These are phyloP conservation scores for Catharanthus roseus DNA, from an alignment of 257 asterid species.

Conservation along the genomic window DNA sequence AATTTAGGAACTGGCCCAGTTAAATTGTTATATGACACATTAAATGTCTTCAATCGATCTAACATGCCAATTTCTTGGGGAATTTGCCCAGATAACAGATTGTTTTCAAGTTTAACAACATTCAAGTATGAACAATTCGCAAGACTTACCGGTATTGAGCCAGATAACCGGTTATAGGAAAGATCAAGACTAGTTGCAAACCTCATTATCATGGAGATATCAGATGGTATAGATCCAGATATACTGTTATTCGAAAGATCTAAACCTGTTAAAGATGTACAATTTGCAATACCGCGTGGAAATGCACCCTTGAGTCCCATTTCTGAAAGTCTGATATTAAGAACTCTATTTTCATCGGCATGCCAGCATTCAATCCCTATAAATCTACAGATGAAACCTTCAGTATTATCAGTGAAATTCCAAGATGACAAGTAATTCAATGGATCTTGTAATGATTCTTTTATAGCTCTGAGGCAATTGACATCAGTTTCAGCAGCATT, in stretches of 20 bases:
- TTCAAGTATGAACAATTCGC: constrained; percentile 55
- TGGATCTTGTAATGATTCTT: constrained; percentile 52
- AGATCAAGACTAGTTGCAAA: constrained; percentile 53
- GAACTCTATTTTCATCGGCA: constrained; percentile 52
- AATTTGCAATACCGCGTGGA: constrained; percentile 50
- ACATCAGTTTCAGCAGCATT: constrained; percentile 43
- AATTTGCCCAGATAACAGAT: constrained; percentile 38
- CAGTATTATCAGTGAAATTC: constrained; percentile 49
- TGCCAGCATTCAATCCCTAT: constrained; percentile 85
- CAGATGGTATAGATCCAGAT: constrained; percentile 45
- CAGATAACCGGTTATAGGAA: constrained; percentile 60
- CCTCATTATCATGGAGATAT: constrained; percentile 41
- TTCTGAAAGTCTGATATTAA: constrained; percentile 46
- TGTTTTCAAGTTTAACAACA: constrained; percentile 46
- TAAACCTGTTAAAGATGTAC: constrained; percentile 64
- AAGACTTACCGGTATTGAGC: constrained; percentile 51
- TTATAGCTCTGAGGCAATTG: constrained; percentile 53
- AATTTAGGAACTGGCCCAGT: constrained; percentile 33
- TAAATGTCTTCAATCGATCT: constrained; percentile 29
- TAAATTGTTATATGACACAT: constrained; percentile 28
- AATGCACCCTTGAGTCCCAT: constrained; percentile 79
- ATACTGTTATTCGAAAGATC: constrained; percentile 67
- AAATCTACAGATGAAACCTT: constrained; percentile 61
- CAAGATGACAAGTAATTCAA: constrained; percentile 34
- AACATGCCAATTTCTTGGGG: constrained; percentile 30